These are phyloP conservation scores for Dendryphion nanum DNA, from an alignment of 2,329 filamentous ascomycete genomes.

Conservation along the genomic window DNA sequence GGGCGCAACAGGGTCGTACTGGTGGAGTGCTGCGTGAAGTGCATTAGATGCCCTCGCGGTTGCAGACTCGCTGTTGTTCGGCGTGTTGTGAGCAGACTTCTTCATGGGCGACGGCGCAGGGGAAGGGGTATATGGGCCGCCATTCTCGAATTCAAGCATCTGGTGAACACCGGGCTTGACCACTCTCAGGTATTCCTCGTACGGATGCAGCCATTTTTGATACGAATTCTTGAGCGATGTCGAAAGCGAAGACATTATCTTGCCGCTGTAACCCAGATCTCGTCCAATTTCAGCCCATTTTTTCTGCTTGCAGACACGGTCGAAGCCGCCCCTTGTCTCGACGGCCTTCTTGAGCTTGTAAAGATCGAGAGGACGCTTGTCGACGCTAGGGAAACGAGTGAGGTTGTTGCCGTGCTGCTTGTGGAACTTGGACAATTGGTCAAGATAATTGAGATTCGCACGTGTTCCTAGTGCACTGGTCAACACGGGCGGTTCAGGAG, in stretches of 20 bases:
- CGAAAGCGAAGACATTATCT: constrained; percentile 98
- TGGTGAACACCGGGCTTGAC: constrained; percentile 97
- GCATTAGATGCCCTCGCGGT: constrained; percentile 58
- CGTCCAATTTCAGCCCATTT: constrained; percentile 99
- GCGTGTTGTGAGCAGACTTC: constrained; percentile 49
- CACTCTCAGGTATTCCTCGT: constrained; percentile 87
- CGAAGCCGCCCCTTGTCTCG: constrained; percentile 89
- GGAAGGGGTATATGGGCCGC: constrained; percentile 80
- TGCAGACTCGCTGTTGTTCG: constrained; percentile 65
- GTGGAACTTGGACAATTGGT: constrained; percentile 93
- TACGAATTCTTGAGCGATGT: constrained; percentile 98
- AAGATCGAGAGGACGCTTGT: constrained; percentile 93
- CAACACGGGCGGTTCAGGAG: constrained; percentile 3
- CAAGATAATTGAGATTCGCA: constrained; percentile 92
- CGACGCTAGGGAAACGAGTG: constrained; percentile 91
- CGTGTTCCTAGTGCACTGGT: constrained; percentile 67
- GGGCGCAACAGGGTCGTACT: constrained; percentile 21
- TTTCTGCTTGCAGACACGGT: constrained; percentile 94
- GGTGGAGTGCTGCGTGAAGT: constrained; percentile 55
- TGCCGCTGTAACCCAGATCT: constrained; percentile 95
- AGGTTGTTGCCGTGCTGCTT: constrained; percentile 94
- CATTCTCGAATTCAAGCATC: constrained; percentile 88
- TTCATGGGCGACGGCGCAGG: constrained; percentile 74
- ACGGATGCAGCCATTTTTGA: constrained; percentile 93
- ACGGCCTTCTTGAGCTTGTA: constrained; percentile 97